phyloP scores from a whole-genome alignment of 2,329 filamentous ascomycete genomes.

The Pestalotiopsis sp. region DNA sequence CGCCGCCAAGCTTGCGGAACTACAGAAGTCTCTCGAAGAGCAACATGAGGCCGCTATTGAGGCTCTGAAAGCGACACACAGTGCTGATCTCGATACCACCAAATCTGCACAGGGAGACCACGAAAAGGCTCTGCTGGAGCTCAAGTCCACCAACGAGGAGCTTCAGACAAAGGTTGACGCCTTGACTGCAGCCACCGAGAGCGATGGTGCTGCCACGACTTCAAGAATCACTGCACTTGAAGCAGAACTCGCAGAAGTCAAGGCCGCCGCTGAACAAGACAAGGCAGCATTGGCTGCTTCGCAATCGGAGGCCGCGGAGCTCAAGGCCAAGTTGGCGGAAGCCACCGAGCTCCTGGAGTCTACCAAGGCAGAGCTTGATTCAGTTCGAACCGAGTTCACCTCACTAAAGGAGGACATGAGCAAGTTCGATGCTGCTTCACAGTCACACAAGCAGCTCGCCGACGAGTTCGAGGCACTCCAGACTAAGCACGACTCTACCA shows the following conservation, averaged over 20 bases:
- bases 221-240: conserved; percentile 54
- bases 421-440: conserved; percentile 50
- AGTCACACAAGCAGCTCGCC: conserved; percentile 28
- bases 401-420: conserved; percentile 47
- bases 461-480: conserved; percentile 50
- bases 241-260: conserved; percentile 54
- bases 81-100: conserved; percentile 51
- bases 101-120: conserved; percentile 48
- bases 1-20: conserved; percentile 48
- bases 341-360: conserved; percentile 28
- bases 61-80: conserved; percentile 56
- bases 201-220: conserved; percentile 46
- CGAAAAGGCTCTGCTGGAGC: conserved; percentile 51
- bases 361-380: conserved; percentile 47
- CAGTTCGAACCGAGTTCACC: conserved; percentile 52
- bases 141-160: conserved; percentile 54
- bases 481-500: conserved; percentile 43
- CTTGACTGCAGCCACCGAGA: conserved; percentile 50
- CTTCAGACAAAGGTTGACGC: conserved; percentile 60
- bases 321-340: conserved; percentile 39
- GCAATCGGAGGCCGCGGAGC: conserved; percentile 41
- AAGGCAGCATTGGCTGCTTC: conserved; percentile 51
- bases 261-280: conserved; percentile 49
- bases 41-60: conserved; percentile 54
- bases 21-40: conserved; percentile 52